phyloP scores from a whole-genome alignment of 257 asterid genomes.

The Solanum etuberosum region DNA sequence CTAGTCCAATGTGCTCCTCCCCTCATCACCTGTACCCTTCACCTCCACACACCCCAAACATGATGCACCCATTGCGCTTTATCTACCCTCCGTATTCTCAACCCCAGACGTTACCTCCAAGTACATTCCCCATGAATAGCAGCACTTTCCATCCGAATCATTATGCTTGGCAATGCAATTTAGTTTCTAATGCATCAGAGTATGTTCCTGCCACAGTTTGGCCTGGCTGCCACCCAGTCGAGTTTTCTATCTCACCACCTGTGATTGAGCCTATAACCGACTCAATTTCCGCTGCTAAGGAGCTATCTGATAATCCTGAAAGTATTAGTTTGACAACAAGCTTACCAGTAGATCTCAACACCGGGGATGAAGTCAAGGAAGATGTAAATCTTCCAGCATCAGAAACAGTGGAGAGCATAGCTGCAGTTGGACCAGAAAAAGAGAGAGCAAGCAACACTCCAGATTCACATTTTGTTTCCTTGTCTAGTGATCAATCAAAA shows the following conservation, averaged over 20 bases:
- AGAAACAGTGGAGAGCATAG: constrained; percentile 38
- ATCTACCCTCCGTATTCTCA: constrained; percentile 77
- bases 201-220: constrained; percentile 59
- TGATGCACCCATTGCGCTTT: constrained; percentile 79
- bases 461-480: constrained; percentile 20
- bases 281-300: constrained; percentile 29
- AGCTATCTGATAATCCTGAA: constrained; percentile 35
- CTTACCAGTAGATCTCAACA: constrained; percentile 50
- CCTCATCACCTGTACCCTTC: constrained; percentile 88
- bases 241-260: constrained; percentile 51
- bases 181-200: constrained; percentile 47
- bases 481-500: constrained; percentile 24
- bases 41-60: constrained; percentile 83
- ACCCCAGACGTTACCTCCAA: constrained; percentile 53
- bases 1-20: constrained; percentile 62
- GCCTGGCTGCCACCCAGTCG: constrained; percentile 69
- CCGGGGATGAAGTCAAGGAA: constrained; percentile 51
- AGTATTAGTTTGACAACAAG: constrained; percentile 36
- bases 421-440: constrained; percentile 26
- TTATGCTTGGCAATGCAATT: constrained; percentile 71
- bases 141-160: constrained; percentile 64
- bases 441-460: constrained; percentile 24
- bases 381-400: constrained; percentile 41
- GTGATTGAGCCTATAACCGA: constrained; percentile 46
- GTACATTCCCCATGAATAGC: constrained; percentile 48